Conservation (phyloP, 2,329 filamentous ascomycete species). For the Chrysosporium queenslandicum region DNA sequence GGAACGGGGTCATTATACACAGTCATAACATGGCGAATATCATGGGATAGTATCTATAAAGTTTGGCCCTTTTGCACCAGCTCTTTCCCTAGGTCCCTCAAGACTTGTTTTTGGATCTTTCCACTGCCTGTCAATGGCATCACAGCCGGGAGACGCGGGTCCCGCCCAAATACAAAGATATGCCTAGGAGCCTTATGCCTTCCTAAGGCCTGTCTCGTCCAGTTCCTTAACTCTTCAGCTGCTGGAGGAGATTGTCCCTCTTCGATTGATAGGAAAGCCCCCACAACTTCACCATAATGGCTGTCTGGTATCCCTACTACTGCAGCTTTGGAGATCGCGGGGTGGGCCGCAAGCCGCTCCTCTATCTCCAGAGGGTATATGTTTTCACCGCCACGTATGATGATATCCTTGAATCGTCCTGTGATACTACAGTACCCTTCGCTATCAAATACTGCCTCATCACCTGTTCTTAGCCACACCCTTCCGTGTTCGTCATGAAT, state of each 20-base stretch:
- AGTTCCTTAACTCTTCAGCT: slow-evolving; percentile 49
- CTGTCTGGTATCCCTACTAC: slow-evolving; percentile 60
- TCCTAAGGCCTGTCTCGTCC: slow-evolving; percentile 53
- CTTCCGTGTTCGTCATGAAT: slow-evolving; percentile 50
- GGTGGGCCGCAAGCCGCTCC: slow-evolving; percentile 57
- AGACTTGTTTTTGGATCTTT: slow-evolving; percentile 55
- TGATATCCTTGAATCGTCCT: slow-evolving; percentile 68
- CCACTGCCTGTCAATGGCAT: slow-evolving; percentile 62
- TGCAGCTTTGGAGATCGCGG: slow-evolving; percentile 52
- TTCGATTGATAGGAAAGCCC: slow-evolving; percentile 45
- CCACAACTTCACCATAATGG: slow-evolving; percentile 66
- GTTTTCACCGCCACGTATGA: slow-evolving; percentile 66
- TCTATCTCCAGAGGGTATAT: slow-evolving; percentile 66
- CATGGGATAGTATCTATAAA: background rate
- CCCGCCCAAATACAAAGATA: slow-evolving; percentile 64
- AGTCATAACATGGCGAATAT: too few relatives aligned
- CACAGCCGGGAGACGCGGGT: slow-evolving; percentile 38
- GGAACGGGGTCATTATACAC: too few relatives aligned
- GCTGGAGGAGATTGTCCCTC: slow-evolving; percentile 32
- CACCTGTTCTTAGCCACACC: slow-evolving; percentile 58
- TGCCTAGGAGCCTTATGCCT: slow-evolving; percentile 60
- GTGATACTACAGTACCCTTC: slow-evolving; percentile 63
- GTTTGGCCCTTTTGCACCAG: slow-evolving; percentile 26
- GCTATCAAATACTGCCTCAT: slow-evolving; percentile 44
- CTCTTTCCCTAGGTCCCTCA: slow-evolving; percentile 41